These are phyloP conservation scores for Serendipita sp. DNA, from an alignment of 768 basidiomycete species.

Conservation along the genomic window DNA sequence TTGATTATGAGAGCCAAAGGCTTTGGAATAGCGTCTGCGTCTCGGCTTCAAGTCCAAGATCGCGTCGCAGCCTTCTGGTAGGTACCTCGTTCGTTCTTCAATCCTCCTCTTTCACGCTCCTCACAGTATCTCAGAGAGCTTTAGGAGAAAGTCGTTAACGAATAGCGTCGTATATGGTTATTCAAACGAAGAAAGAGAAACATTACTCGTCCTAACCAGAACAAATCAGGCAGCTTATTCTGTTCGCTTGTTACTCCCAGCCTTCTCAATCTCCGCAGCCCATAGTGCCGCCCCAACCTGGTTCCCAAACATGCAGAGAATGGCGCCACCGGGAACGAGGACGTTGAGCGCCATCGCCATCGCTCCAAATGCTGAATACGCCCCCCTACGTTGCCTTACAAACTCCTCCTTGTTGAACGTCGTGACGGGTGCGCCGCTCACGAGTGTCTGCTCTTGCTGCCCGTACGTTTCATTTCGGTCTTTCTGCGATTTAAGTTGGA, in stretches of 20 bases:
- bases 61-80: no score
- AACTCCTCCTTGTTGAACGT: slow-evolving; percentile 23
- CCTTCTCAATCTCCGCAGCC: slow-evolving; percentile 48
- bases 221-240: not conserved
- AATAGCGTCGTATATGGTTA: not conserved
- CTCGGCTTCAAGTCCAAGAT: no score
- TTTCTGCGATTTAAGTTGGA: slow-evolving; percentile 46
- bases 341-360: slow-evolving; percentile 38
- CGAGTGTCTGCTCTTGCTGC: not conserved
- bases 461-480: slow-evolving; percentile 18
- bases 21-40: no score
- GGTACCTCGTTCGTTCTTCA: not conserved
- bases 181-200: not conserved
- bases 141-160: not conserved
- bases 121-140: not conserved
- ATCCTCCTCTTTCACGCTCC: not conserved
- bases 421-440: not conserved
- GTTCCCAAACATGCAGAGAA: slow-evolving; percentile 45
- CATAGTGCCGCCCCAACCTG: slow-evolving; percentile 59
- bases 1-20: no score
- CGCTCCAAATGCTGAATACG: slow-evolving; percentile 54
- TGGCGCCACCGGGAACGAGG: slow-evolving; percentile 43
- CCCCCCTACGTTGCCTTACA: slow-evolving; percentile 34
- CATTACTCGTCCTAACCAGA: not conserved
- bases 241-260: not conserved